Evolutionary conservation across 2,329 filamentous ascomycete genomes (phyloP).

Genomic region (Dactylella cylindrospora): DNA sequence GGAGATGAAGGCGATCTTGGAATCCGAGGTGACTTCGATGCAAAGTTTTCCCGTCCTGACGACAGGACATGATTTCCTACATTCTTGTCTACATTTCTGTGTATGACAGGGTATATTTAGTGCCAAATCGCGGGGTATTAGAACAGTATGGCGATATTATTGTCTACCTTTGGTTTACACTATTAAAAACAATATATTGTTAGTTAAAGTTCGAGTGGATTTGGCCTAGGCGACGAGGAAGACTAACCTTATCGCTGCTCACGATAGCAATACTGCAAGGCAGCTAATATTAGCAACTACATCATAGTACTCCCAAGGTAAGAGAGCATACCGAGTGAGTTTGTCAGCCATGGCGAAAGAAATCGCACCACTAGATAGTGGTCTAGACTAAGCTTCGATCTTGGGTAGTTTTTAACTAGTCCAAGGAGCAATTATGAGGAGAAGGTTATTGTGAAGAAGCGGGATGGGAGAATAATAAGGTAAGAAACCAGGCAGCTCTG

Average conservation of each 20-base stretch:
- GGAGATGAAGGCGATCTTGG: conserved; percentile 96
- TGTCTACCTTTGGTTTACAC: conserved; percentile 81
- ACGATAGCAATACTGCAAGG: conserved; percentile 88
- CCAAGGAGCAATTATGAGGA: no score
- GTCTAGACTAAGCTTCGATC: conserved; percentile 50
- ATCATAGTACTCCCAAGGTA: not conserved
- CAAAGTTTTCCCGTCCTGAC: conserved; percentile 96
- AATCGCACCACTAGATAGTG: conserved; percentile 17
- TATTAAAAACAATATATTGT: conserved; percentile 55
- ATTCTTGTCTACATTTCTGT: conserved; percentile 97
- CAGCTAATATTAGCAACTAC: conserved; percentile 26
- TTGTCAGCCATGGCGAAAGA: conserved; percentile 73
- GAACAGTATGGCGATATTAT: not conserved
- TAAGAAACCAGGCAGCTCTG: conserved; percentile 25
- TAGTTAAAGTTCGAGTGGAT: conserved; percentile 48
- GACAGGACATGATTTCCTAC: conserved; percentile 97
- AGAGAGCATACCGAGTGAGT: conserved; percentile 79
- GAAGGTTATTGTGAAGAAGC: no score
- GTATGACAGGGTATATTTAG: conserved; percentile 46
- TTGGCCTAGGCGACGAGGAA: conserved; percentile 41
- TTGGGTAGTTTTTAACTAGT: no score
- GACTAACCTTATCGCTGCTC: conserved; percentile 88
- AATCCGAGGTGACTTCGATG: conserved; percentile 85
- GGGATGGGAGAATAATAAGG: no score
- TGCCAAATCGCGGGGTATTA: not conserved